These are phyloP conservation scores for Malus hybrid DNA, from an alignment of 331 rosid species.

Conservation along the genomic window DNA sequence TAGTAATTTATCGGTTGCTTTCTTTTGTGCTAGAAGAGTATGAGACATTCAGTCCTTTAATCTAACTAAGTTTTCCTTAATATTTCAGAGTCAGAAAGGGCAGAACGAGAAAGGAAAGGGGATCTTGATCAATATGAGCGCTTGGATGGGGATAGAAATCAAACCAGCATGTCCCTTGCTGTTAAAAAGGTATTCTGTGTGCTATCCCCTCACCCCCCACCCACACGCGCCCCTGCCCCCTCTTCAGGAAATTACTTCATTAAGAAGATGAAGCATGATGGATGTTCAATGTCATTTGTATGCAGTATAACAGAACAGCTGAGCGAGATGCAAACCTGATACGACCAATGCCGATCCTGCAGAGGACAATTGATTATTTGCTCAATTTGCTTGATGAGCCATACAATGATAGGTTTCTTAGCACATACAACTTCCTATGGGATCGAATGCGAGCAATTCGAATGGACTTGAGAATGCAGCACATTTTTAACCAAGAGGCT, in stretches of 20 bases:
- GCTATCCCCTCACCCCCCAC: background rate
- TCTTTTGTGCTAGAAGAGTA: constrained; percentile 5
- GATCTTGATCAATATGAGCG: constrained; percentile 94
- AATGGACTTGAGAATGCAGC: constrained; percentile 98
- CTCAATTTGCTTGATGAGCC: constrained; percentile 71
- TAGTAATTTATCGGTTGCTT: background rate
- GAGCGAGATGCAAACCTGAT: constrained; percentile 93
- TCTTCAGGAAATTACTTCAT: background rate
- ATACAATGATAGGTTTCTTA: constrained; percentile 69
- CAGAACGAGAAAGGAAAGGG: constrained; percentile 93
- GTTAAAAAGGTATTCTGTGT: constrained; percentile 71
- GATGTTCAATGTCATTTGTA: constrained; percentile 1
- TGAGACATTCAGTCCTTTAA: background rate
- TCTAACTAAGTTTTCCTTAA: background rate
- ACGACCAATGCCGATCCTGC: constrained; percentile 84
- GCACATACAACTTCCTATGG: constrained; percentile 88
- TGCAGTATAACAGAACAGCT: constrained; percentile 92
- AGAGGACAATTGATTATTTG: constrained; percentile 71
- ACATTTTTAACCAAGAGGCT: constrained; percentile 77
- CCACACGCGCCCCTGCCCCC: background rate
- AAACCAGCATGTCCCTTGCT: constrained; percentile 70
- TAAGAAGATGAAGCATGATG: background rate
- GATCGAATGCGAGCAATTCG: constrained; percentile 98
- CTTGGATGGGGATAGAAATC: constrained; percentile 90
- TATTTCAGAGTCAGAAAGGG: constrained; percentile 82